These are phyloP conservation scores for Albugo laibachii DNA, from an alignment of 352 stramenopile species.

Conservation along the genomic window DNA sequence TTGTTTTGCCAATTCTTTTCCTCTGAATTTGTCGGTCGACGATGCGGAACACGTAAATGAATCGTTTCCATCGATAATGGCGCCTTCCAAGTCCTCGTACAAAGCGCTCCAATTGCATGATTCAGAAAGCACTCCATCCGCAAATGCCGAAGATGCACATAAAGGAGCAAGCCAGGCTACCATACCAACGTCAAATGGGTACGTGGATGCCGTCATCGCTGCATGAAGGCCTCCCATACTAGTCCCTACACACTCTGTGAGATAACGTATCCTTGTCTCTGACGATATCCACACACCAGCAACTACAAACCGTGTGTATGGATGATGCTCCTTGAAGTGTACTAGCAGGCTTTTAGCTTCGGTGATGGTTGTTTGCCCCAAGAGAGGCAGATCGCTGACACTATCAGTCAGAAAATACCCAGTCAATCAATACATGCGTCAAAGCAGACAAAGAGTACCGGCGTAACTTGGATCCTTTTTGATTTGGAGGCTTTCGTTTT, in stretches of 20 bases:
- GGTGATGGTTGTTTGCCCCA: conserved; percentile 65
- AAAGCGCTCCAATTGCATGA: conserved; percentile 59
- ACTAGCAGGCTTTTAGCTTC: conserved; percentile 59
- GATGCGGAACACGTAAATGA: conserved; percentile 7
- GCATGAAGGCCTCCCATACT: conserved; percentile 64
- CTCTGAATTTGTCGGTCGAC: not conserved
- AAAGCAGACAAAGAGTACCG: conserved; percentile 12
- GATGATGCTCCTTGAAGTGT: conserved; percentile 26
- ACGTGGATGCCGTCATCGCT: conserved; percentile 55
- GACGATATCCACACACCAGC: conserved; percentile 9
- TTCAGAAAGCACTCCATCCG: conserved; percentile 44
- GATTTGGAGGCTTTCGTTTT: conserved; percentile 28
- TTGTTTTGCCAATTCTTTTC: conserved; percentile 18
- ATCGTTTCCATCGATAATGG: conserved; percentile 51
- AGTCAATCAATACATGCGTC: not conserved
- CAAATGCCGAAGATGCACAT: conserved; percentile 48
- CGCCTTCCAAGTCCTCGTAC: conserved; percentile 14
- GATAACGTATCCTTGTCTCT: not conserved
- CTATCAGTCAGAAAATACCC: conserved; percentile 6
- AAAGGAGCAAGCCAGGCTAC: conserved; percentile 52
- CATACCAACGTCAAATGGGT: conserved; percentile 35
- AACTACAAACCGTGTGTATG: conserved; percentile 40
- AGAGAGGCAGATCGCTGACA: conserved; percentile 49
- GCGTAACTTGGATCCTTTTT: conserved; percentile 57
- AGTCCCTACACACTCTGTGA: conserved; percentile 12